Evolutionary conservation across 2,329 filamentous ascomycete species (phyloP).

Genomic region (Coniella lustricola): DNA sequence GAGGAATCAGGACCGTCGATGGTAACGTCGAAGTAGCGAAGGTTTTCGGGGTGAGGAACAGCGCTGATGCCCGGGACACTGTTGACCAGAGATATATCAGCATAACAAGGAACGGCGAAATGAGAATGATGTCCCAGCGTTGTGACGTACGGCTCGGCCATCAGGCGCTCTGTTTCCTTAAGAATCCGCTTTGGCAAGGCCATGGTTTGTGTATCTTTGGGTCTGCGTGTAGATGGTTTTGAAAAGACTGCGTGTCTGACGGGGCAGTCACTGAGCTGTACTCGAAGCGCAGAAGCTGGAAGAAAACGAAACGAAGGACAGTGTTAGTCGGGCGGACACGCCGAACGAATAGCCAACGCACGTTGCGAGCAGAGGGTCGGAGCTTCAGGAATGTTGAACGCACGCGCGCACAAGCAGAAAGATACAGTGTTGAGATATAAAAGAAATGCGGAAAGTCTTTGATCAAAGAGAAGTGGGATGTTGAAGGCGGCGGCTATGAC

Average conservation of each 20-base stretch:
- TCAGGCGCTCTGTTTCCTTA: conserved; percentile 96
- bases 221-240: too few species aligned
- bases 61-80: conserved; percentile 96
- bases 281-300: too few species aligned
- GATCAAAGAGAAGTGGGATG: too few species aligned
- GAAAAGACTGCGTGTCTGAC: too few species aligned
- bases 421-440: too few species aligned
- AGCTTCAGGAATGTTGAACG: too few species aligned
- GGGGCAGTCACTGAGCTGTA: too few species aligned
- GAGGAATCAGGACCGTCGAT: conserved; percentile 90
- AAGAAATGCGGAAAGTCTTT: not conserved
- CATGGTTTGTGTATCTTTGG: conserved; percentile 33
- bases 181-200: conserved; percentile 92
- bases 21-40: conserved; percentile 95
- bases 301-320: not conserved
- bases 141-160: conserved; percentile 79
- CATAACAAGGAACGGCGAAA: conserved; percentile 6
- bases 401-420: too few species aligned
- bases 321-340: not conserved
- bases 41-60: conserved; percentile 91
- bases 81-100: conserved; percentile 5
- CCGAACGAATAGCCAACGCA: not conserved
- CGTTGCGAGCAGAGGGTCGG: too few species aligned
- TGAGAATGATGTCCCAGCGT: not conserved
- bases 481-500: not conserved